Base-by-base conservation (phyloP, 2,329 filamentous ascomycete genomes). In the Camillea tinctor region DNA sequence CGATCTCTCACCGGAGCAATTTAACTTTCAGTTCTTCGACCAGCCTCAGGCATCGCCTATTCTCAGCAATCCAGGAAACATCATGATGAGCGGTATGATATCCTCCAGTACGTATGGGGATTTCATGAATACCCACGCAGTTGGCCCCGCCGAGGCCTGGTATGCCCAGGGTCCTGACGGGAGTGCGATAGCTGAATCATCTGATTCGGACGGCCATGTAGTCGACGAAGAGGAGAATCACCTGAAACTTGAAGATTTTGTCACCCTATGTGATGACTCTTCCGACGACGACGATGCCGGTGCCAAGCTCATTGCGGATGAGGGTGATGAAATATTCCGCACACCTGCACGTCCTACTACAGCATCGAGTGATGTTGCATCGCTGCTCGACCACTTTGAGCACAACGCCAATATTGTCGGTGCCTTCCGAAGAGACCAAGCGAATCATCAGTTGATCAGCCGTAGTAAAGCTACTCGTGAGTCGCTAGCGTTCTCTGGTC, bases 71-170 rank as follows among this genome's bases (percentile, higher is more conserved):
- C 85, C 87, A 19, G 87, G 88, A 58, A 90, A 92, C 60, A 82
- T 93, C 65, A 93, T 93, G 90, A 87, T 93, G 77, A 88, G 88
- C 54, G 88, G 88, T 67, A 87, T 92, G 76, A 82, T 87, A 57
- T 83, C 82, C 1, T 79, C 79, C 58, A 81, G 81, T 62, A 80
- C 81, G 0, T 83, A 84, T 66, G 82, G 81, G 50, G 82, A 85
- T 68, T 82, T 82, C 60, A 77, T 86, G 74, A 83, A 83, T 64
- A 85, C 84, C 4, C 87, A 90, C 69, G 81, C 86, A n/a, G 81
- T 91, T 69, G 90, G 89, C 1, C 88, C 90, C 1, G 82, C 87
- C 0, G 90, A 93, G 74, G 89, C 90, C 7, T 93, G 92, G 73
- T 93, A 90, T 68, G 85, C 89, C 4, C 87, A 88, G 57, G 81